Percentiles rank a stretch among this genome's conserved stretches.
phyloP scores from a whole-genome alignment of 2,329 filamentous ascomycete species.

The Fusarium sambucinum region DNA sequence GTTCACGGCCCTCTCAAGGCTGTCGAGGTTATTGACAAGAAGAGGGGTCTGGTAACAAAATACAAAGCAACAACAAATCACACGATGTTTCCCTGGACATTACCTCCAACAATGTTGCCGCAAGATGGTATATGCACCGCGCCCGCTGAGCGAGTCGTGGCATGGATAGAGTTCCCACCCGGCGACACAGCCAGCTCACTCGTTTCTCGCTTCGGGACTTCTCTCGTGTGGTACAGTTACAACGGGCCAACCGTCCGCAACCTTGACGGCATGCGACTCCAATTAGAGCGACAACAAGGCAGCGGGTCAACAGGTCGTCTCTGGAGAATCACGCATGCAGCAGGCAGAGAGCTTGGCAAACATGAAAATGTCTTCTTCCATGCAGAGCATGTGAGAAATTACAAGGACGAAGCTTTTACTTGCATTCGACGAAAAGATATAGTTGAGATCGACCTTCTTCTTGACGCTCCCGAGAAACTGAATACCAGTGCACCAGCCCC shows the following conservation, averaged over 20 bases:
- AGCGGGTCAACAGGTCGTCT: constrained; percentile 56
- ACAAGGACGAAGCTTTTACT: constrained; percentile 86
- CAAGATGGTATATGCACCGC: constrained; percentile 80
- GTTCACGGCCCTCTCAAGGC: constrained; percentile 62
- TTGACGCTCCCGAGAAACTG: constrained; percentile 45
- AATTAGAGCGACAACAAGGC: constrained; percentile 73
- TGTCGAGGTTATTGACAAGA: constrained; percentile 59
- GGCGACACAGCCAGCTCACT: constrained; percentile 55
- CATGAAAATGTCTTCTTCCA: constrained; percentile 89
- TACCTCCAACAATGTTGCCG: constrained; percentile 81
- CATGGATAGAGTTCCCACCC: constrained; percentile 73
- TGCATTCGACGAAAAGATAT: constrained; percentile 78
- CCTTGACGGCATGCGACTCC: constrained; percentile 70
- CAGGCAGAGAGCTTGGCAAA: constrained; percentile 82
- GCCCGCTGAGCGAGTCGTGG: constrained; percentile 77
- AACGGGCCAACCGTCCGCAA: constrained; percentile 61
- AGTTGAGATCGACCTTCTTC: constrained; percentile 77
- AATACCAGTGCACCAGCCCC: constrained; percentile 44
- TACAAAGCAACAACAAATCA: constrained; percentile 76
- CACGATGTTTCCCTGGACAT: constrained; percentile 92
- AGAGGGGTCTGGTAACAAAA: constrained; percentile 56
- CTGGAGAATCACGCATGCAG: constrained; percentile 84
- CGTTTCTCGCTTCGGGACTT: constrained; percentile 50
- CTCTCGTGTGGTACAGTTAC: constrained; percentile 53
- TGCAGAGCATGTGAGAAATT: constrained; percentile 78